Evolutionary conservation across 257 asterid species (phyloP), one percentile per base, ranked within the genome.

Genomic region (Solanum sitiens): DNA sequence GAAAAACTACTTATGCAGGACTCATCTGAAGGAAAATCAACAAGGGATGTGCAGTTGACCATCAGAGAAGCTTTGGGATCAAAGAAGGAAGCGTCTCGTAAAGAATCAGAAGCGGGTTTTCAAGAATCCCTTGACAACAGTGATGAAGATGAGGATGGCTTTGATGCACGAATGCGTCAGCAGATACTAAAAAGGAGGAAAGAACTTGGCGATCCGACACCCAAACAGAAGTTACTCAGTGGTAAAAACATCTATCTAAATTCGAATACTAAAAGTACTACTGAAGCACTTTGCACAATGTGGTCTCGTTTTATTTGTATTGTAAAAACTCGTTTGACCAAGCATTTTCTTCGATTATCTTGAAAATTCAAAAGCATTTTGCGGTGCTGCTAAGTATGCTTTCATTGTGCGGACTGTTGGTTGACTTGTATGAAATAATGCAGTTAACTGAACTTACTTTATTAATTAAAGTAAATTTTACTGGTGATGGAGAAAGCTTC

Each of bases 151-250:
- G 99, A 96, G 53, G 92, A 93, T 61, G 90, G 76, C 90, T 97
- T 97, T 86, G 99, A 95, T 92, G 96, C 93, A 63, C 94, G 96
- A 74, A 97, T 97, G 99, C 99, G 98, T 89, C 95, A 93, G 92
- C 98, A 94, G 92, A 93, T 96, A 90, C 90, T 97, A 39, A 91
- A 30, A 91, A 96, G 93, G 91, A 92, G 95, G 88, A 94, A 91
- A 87, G 99, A 95, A 86, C 94, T 93, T 50, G 99, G 94, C 53
- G 95, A 91, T 87, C 18, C 89, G 59, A 94, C 94, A 40, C 86
- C 90, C 86, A 93, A 92, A 89, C 94, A 90, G 87, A 93, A 91
- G 89, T 86, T 86, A 84, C 91, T 67, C 33, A 85, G 87, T 45
- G 97, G 99, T 94, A 91, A 92, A 94, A 88, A 76, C 23, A 25